phyloP scores from a whole-genome alignment of 305 asterid species.

The Solanum hybrid region DNA sequence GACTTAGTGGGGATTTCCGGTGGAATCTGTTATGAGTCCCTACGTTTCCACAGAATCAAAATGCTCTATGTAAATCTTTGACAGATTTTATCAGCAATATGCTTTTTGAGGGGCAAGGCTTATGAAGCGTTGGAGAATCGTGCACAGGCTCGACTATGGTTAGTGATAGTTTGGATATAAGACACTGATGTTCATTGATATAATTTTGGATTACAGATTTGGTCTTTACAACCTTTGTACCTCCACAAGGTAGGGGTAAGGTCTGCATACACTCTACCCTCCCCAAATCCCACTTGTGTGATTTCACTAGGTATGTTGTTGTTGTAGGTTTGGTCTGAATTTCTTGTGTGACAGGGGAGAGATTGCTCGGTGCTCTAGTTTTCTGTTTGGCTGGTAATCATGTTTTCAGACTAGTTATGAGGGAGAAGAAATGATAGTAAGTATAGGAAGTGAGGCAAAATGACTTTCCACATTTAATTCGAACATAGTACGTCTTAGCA shows the following conservation, averaged over 20 bases:
- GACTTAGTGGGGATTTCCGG: neutral
- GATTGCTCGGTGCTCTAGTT: neutral
- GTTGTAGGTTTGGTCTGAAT: neutral
- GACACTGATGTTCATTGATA: neutral
- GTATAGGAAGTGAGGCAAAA: neutral
- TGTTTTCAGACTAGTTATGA: neutral
- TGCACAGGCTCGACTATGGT: slow-evolving; percentile 91
- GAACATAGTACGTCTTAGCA: neutral
- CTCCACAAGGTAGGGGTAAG: neutral
- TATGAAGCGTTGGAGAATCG: slow-evolving; percentile 94
- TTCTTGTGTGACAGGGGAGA: neutral
- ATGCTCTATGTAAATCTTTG: slow-evolving; percentile 6
- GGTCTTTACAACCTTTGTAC: neutral
- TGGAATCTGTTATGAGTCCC: neutral
- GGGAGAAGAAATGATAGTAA: neutral
- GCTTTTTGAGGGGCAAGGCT: slow-evolving; percentile 97
- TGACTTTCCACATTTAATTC: neutral
- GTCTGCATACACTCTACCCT: neutral
- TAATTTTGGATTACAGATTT: neutral
- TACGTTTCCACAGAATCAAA: neutral
- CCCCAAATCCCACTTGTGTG: neutral
- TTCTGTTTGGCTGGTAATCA: neutral
- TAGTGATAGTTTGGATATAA: slow-evolving; percentile 20
- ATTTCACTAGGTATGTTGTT: neutral
- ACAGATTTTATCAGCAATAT: slow-evolving; percentile 86